Conservation (phyloP, 805 yeast species). For the Yamadazyma paraphyllophila region DNA sequence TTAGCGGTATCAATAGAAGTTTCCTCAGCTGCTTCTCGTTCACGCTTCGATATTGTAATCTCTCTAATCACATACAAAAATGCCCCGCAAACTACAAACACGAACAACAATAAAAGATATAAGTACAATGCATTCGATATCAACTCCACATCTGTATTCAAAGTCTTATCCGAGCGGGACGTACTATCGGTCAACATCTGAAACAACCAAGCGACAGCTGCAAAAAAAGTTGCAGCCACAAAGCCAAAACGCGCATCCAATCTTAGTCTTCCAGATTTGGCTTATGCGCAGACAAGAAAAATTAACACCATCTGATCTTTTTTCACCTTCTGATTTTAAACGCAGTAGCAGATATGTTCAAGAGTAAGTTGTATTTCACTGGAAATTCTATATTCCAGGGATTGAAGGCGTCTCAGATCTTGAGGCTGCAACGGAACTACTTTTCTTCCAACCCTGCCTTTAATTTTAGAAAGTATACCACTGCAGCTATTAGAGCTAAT, state of each 20-base stretch:
- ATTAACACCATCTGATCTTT: slow-evolving; percentile 2
- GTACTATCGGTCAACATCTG: background rate
- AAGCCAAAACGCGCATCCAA: slow-evolving; percentile 4
- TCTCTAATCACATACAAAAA: slow-evolving; percentile 25
- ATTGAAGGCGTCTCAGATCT: slow-evolving; percentile 7
- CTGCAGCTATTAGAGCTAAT: slow-evolving; percentile 2
- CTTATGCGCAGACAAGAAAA: slow-evolving; percentile 3
- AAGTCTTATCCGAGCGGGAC: background rate
- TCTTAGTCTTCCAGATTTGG: background rate
- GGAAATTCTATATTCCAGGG: slow-evolving; percentile 49
- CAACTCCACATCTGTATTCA: slow-evolving; percentile 16
- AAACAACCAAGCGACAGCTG: background rate
- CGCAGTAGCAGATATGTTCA: slow-evolving; percentile 30
- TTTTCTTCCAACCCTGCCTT: slow-evolving; percentile 6
- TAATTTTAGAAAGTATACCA: slow-evolving; percentile 7
- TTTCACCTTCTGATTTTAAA: background rate
- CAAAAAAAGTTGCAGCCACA: slow-evolving; percentile 10
- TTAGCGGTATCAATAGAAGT: background rate
- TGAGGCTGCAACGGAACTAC: slow-evolving; percentile 10
- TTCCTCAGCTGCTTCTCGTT: slow-evolving; percentile 1
- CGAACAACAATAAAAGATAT: slow-evolving; percentile 22
- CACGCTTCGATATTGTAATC: slow-evolving; percentile 13
- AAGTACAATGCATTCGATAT: slow-evolving; percentile 26
- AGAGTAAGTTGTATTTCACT: slow-evolving; percentile 58
- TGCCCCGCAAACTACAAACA: slow-evolving; percentile 20